phyloP scores from a whole-genome alignment of 2,329 filamentous ascomycete species.

The Aspergillus sp. region DNA sequence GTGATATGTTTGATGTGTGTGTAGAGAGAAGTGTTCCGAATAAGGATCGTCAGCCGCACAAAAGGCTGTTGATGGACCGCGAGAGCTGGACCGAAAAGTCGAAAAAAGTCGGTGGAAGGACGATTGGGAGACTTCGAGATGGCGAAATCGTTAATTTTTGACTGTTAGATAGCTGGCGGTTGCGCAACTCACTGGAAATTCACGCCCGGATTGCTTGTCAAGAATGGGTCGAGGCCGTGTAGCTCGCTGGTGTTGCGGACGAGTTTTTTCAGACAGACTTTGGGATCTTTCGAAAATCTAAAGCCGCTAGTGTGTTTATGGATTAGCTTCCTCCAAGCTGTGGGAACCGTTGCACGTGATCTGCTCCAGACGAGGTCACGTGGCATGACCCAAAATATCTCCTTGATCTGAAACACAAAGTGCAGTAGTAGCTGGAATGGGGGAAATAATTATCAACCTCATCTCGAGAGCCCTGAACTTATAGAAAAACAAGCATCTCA shows the following conservation, averaged over 20 bases:
- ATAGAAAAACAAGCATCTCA: no score
- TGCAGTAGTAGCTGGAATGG: no score
- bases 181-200: constrained; percentile 21
- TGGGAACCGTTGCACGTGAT: constrained; percentile 30
- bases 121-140: constrained; percentile 15
- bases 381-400: no score
- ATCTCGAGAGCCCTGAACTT: no score
- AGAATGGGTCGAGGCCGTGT: constrained; percentile 38
- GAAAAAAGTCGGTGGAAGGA: constrained; percentile 19
- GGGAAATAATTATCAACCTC: no score
- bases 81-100: constrained; percentile 12
- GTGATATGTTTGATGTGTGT: constrained; percentile 20
- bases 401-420: no score
- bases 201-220: constrained; percentile 34
- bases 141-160: constrained; percentile 7
- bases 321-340: constrained; percentile 31
- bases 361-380: constrained; percentile 33
- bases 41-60: constrained; percentile 18
- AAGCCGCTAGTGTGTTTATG: constrained; percentile 32
- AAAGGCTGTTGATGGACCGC: constrained; percentile 15
- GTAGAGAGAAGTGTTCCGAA: constrained; percentile 4
- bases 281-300: constrained; percentile 47
- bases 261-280: constrained; percentile 44
- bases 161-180: background rate
- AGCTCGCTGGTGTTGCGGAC: constrained; percentile 45